Base-by-base conservation (phyloP, 768 basidiomycete species). In the Leccinellum luteum region DNA sequence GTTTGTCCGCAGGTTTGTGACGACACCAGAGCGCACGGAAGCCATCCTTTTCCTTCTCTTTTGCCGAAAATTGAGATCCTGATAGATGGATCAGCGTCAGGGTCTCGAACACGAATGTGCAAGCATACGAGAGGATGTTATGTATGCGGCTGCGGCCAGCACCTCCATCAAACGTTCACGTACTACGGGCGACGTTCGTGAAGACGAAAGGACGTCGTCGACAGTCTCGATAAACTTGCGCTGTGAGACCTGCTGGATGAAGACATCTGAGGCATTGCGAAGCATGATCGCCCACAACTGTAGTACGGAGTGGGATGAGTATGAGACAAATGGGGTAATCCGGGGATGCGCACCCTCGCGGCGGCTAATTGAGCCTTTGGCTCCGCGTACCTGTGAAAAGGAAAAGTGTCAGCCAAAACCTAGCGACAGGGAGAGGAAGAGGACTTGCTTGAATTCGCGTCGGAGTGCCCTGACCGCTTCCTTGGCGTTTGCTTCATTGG, bases 241-340 rank as follows among this genome's bases (percentile, higher is more conserved):
- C 31, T 85, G 78, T 14, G 83, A 80, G 38, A 84, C 86, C 63
- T 90, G 86, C 13, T 79, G 71, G 34, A 91, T 81, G 65, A 94
- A 93, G 14, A 82, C 66, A 10, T 87, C 84, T 1, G 85, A 82
- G 3, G 86, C 86, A 66, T 95, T 94, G 28, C 85, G 85, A 35
- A 95, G 80, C 87, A 95, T 89, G 63, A 95, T 87, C 3, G 92
- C 87, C 94, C 93, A 95, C 7, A 97, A 68, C 89, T 92, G 60
- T 21, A 6, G 28, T 30, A 34, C 32, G 19, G 21, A 52, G 8
- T 19, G 12, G 32, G 50, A 49, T 64, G 8, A 58, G 59, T 38
- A 49, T 15, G 32, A 27, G 8, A 47, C 30, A 19, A 48, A 54
- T 6, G 48, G 23, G 41, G 51, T 8, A 51, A 45, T 30, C 1